phyloP scores from a whole-genome alignment of 495 filamentous ascomycete species.

The Neurospora terricola region DNA sequence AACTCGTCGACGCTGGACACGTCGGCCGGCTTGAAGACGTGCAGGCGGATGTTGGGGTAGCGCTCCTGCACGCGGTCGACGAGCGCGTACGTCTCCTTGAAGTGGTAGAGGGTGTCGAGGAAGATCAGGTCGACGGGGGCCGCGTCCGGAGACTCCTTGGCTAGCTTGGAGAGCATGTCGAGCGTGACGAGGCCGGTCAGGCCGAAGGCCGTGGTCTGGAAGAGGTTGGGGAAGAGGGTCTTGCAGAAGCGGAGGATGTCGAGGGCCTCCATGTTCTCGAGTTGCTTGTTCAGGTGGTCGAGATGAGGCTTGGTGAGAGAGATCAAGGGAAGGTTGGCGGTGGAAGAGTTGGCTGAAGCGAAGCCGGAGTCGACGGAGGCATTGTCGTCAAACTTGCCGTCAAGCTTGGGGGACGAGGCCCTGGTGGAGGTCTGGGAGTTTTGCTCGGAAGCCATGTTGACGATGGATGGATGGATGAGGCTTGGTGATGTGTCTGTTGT shows the following conservation, averaged over 20 bases:
- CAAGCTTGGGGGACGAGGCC: constrained; percentile 24
- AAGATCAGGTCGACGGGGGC: constrained; percentile 81
- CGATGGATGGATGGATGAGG: background rate
- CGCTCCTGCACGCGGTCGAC: constrained; percentile 65
- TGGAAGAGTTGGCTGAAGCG: constrained; percentile 58
- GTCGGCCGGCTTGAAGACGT: constrained; percentile 79
- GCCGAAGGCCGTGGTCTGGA: constrained; percentile 95
- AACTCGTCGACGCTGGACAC: constrained; percentile 64
- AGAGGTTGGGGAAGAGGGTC: constrained; percentile 80
- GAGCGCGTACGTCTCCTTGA: constrained; percentile 76
- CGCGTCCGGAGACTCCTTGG: constrained; percentile 49
- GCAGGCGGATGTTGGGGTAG: constrained; percentile 71
- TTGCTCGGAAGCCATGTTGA: constrained; percentile 22
- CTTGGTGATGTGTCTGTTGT: background rate
- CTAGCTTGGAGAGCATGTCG: constrained; percentile 87
- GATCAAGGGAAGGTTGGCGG: constrained; percentile 36
- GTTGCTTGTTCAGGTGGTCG: constrained; percentile 77
- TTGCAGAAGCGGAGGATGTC: constrained; percentile 90
- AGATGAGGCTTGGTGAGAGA: constrained; percentile 85
- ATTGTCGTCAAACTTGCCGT: constrained; percentile 22
- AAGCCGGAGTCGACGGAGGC: constrained; percentile 75
- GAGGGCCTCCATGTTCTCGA: constrained; percentile 65
- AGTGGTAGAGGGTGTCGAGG: constrained; percentile 95
- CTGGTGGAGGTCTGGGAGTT: constrained; percentile 18
- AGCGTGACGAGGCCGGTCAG: constrained; percentile 87